phyloP scores from a whole-genome alignment of 2,329 filamentous ascomycete species.

The Nemania diffusa region DNA sequence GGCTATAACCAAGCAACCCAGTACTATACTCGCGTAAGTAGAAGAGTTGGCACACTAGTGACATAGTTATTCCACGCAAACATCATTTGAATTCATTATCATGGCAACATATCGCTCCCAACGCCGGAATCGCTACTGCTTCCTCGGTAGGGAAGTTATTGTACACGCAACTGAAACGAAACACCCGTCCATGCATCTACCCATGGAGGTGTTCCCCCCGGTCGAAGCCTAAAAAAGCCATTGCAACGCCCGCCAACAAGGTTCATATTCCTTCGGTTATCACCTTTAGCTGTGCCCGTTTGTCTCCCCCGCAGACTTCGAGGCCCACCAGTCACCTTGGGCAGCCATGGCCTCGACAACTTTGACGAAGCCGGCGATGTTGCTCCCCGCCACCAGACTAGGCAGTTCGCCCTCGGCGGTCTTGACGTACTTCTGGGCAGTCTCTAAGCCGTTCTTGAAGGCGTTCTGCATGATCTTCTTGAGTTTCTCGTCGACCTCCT shows the following conservation, averaged over 20 bases:
- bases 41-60: background rate
- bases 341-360: slow-evolving; percentile 94
- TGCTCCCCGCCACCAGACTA: slow-evolving; percentile 89
- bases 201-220: background rate
- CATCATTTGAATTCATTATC: slow-evolving; percentile 16
- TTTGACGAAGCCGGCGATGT: slow-evolving; percentile 98
- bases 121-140: slow-evolving; percentile 2
- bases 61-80: background rate
- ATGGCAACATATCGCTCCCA: slow-evolving; percentile 7
- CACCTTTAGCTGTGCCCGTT: background rate
- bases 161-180: slow-evolving; percentile 9
- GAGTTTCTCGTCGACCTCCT: slow-evolving; percentile 92
- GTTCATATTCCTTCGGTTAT: background rate
- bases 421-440: slow-evolving; percentile 89
- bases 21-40: background rate
- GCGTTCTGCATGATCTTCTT: slow-evolving; percentile 95
- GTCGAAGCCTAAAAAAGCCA: background rate
- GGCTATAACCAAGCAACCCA: too few relatives aligned
- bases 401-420: slow-evolving; percentile 77
- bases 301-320: background rate
- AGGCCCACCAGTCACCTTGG: slow-evolving; percentile 90
- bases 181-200: background rate
- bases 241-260: background rate
- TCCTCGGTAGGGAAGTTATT: background rate
- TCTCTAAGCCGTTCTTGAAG: slow-evolving; percentile 89